phyloP scores from a whole-genome alignment of 148 eudicot species.

The Fallopia convolvulus region DNA sequence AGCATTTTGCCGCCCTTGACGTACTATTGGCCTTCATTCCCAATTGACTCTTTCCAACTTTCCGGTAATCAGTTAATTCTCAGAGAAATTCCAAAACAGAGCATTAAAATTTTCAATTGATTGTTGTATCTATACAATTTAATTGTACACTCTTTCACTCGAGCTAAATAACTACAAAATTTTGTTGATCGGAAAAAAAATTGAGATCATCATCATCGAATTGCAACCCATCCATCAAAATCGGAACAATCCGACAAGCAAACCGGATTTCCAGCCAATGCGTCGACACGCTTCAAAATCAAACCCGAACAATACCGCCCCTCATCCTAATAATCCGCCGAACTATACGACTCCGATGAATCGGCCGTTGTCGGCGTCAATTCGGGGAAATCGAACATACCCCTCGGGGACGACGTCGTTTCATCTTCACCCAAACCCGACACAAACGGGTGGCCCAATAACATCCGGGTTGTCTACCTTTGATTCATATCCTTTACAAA shows the following conservation, averaged over 20 bases:
- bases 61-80: neutral
- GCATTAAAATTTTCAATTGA: neutral
- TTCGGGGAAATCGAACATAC: constrained; percentile 68
- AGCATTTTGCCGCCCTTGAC: neutral
- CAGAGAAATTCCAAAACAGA: neutral
- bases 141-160: neutral
- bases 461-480: constrained; percentile 80
- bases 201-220: neutral
- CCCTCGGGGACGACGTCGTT: constrained; percentile 44
- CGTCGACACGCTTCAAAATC: neutral
- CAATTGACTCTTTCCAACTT: neutral
- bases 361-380: constrained; percentile 16
- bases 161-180: neutral
- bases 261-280: neutral
- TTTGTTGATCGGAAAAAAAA: neutral
- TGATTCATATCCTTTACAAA: constrained; percentile 43
- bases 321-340: constrained; percentile 15
- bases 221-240: neutral
- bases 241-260: constrained; percentile 7
- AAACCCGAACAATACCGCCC: constrained; percentile 18
- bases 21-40: neutral
- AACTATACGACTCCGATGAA: neutral
- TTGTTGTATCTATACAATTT: neutral
- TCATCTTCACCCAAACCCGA: constrained; percentile 12
- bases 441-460: constrained; percentile 63